Base-by-base conservation (phyloP, 257 asterid genomes). In the Rehmannia glutinosa region DNA sequence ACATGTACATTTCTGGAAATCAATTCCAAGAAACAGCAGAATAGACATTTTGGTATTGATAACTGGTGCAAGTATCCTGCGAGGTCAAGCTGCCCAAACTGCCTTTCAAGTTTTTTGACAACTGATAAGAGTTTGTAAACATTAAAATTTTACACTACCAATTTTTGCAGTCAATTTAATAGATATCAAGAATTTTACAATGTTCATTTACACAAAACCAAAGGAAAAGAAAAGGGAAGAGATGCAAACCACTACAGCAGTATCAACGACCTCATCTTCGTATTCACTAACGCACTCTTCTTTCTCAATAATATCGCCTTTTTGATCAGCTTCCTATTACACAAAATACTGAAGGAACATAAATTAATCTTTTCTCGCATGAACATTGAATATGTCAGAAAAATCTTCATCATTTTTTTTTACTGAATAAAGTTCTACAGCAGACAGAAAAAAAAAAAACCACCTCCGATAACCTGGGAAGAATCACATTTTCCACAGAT, bases 401-500 rank as follows among this genome's bases (percentile, higher is more conserved):
- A 70, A 57, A 57, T n/a, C 4, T 51, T 8, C 36, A 41, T 20
- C 41, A 45, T 41, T 16, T 20, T 25, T 20, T 19, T 21, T 25
- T n/a, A 35, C 10, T 8, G 30, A 43, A 53, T 24, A 20, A 28
- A 12, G 50, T 8, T 27, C 28, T 1, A 17, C 36, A 11, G 19
- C 3, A 63, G 25, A 25, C 2, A 32, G 35, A n/a, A n/a, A 28
- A 21, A 5, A 24, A 19, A 20, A 60, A 67, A 69, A 78, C 68
- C 73, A 91, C 97, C 96, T 75, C 70, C 11, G 71, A 57, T 45
- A 60, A 75, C 43, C 58, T 19, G 43, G 85, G 81, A 55, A 84
- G 86, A 71, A 83, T 62, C 63, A 83, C 72, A 77, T 78, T 81
- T 47, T 87, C 97, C 73, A 90, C 24, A 4, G 87, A 76, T 62